phyloP scores from a whole-genome alignment of 129 eudicot species.

The Arctium lappa region DNA sequence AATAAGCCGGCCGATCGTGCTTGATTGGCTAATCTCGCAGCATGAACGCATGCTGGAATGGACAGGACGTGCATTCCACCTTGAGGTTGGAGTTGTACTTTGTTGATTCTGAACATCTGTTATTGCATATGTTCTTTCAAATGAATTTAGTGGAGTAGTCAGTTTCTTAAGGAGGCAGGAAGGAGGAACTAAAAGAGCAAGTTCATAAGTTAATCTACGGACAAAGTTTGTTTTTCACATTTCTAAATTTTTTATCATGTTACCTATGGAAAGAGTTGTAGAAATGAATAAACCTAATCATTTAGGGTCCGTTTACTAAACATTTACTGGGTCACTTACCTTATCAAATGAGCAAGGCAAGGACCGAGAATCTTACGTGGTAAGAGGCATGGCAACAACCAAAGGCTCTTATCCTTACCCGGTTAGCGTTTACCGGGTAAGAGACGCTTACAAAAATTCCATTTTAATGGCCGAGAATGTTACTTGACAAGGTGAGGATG shows the following conservation, averaged over 20 bases:
- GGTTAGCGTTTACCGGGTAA: too few species aligned
- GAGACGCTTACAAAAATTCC: too few species aligned
- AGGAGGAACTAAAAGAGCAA: not conserved
- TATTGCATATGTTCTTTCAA: not conserved
- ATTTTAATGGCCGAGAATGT: too few species aligned
- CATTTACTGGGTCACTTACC: too few species aligned
- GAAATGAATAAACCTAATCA: not conserved
- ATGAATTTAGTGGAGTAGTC: not conserved
- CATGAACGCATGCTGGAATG: constrained; percentile 78
- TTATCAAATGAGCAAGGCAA: too few species aligned
- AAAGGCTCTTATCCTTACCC: too few species aligned
- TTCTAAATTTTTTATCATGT: not conserved
- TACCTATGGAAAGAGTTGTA: not conserved
- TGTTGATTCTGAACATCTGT: not conserved
- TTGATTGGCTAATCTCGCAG: constrained; percentile 91
- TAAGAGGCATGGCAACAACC: too few species aligned
- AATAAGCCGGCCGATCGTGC: constrained; percentile 68
- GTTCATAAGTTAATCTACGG: not conserved
- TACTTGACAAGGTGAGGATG: too few species aligned
- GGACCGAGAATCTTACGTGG: too few species aligned
- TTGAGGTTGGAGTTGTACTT: constrained; percentile 59
- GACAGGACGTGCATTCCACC: constrained; percentile 81
- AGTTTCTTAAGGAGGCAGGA: not conserved
- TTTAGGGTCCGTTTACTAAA: not conserved
- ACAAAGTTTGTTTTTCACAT: not conserved